Evolutionary conservation across 495 filamentous ascomycete genomes (phyloP).

Genomic region (Trichoderma gamsii): DNA sequence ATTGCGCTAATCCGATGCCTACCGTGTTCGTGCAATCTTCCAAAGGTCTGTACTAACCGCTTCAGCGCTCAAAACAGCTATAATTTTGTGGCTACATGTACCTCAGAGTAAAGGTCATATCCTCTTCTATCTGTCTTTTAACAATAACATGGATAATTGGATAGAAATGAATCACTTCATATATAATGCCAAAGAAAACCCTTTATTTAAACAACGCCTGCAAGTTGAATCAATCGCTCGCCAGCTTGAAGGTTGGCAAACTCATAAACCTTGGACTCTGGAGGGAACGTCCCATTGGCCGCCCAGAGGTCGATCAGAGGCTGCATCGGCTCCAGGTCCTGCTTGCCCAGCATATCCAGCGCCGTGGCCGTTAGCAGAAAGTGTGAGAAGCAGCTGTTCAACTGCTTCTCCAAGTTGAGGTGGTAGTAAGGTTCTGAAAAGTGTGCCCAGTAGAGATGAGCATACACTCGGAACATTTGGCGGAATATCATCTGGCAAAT

Average conservation of each 20-base stretch:
- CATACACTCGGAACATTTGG: slow-evolving; percentile 96
- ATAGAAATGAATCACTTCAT: background rate
- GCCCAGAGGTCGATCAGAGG: slow-evolving; percentile 85
- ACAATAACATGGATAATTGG: background rate
- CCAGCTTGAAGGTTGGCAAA: slow-evolving; percentile 48
- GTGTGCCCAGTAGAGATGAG: slow-evolving; percentile 82
- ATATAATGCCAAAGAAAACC: background rate
- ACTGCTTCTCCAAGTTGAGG: slow-evolving; percentile 71
- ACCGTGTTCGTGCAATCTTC: no score
- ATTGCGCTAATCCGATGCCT: no score
- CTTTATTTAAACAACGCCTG: slow-evolving; percentile 21
- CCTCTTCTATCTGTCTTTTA: background rate
- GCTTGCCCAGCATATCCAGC: slow-evolving; percentile 71
- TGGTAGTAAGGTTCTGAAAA: slow-evolving; percentile 79
- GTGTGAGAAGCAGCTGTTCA: slow-evolving; percentile 94
- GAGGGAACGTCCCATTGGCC: slow-evolving; percentile 73
- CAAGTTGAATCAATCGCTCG: slow-evolving; percentile 37
- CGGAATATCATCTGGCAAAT: slow-evolving; percentile 88
- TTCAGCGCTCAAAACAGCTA: background rate
- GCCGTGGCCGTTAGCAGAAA: slow-evolving; percentile 84
- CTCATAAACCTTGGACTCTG: slow-evolving; percentile 56
- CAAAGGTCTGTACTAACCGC: background rate
- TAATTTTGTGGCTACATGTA: background rate
- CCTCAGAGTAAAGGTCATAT: background rate
- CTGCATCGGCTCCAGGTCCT: slow-evolving; percentile 91